Evolutionary conservation across 2,329 filamentous ascomycete species (phyloP).

Genomic region (Conoideocrella luteorostrata): DNA sequence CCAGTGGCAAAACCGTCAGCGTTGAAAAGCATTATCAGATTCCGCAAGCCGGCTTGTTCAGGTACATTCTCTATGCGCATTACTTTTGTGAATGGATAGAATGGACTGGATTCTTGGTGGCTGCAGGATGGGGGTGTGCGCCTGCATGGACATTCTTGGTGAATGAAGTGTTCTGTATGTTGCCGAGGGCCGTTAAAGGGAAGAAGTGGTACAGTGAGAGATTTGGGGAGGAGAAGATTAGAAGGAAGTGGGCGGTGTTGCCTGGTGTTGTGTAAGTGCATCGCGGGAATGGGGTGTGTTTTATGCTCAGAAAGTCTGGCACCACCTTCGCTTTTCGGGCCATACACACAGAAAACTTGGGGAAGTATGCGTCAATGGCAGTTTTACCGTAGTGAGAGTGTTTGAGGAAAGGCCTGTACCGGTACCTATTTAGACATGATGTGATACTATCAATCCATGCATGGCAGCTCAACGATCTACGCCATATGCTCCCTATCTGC

Average conservation of each 20-base stretch:
- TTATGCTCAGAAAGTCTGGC: no score
- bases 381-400: no score
- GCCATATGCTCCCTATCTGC: no score
- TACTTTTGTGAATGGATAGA: conserved; percentile 97
- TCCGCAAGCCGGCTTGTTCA: conserved; percentile 76
- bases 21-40: conserved; percentile 78
- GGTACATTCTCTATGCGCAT: conserved; percentile 79
- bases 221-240: conserved; percentile 80
- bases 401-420: no score
- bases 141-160: conserved; percentile 77
- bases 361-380: no score
- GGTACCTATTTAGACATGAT: no score
- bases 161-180: conserved; percentile 86
- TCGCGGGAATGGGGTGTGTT: no score
- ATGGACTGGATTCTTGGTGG: conserved; percentile 84
- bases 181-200: conserved; percentile 76
- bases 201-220: conserved; percentile 79
- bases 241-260: conserved; percentile 65
- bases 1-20: conserved; percentile 6
- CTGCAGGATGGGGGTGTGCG: conserved; percentile 58
- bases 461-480: no score
- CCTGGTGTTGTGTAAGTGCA: conserved; percentile 44
- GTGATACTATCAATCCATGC: no score
- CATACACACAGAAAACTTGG: no score
- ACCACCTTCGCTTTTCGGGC: no score